Evolutionary conservation across 768 basidiomycete genomes (phyloP), one percentile per base, ranked within the genome.

Genomic region (Kwoniella sp.): DNA sequence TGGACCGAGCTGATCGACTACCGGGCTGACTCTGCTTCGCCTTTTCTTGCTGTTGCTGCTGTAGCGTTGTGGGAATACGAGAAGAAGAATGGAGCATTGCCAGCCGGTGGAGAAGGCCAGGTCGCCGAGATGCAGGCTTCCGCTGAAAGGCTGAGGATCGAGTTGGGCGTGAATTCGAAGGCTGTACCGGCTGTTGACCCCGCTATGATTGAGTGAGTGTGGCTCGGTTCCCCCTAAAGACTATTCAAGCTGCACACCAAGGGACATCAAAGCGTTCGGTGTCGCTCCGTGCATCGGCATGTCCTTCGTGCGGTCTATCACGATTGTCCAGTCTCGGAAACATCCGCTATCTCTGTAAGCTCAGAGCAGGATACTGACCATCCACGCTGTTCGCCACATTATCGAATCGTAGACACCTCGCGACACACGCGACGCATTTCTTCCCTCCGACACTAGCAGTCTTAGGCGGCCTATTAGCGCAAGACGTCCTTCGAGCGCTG

Each of bases 381-480:
- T 56, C 45, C 25, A 17, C 5, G 58, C 25, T 23, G 30, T 29
- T 12, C 25, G 52, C 22, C 29, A 22, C 23, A 13, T 28, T 25
- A 15, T 51, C 11, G 8, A 51, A 23, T 15, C 61, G 25, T 70
- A 96, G 93, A 69, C 83, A 86, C n/a, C 69, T 90, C 47, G 83
- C 88, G 4, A 84, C 83, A 15, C 87, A 89, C n/a, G 89, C 91
- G 7, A 81, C 82, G 22, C 87, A 90, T 78, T 93, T 95, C 77
- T 92, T 97, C 82, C 89, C 93, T 0, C 93, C 96, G 0, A 88
- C 93, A 1, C 92, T 93, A 77, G 96, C 96, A 0, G 90, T 99
- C 37, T 85, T 99, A 41, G 96, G 96, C 28, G 96, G 96, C 25
- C 86, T 98, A 82, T 83, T 98, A 15, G 94, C 89, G 0, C 96